phyloP scores from a whole-genome alignment of 139 green algal genomes.

The Chlorokybus atmophyticus region DNA sequence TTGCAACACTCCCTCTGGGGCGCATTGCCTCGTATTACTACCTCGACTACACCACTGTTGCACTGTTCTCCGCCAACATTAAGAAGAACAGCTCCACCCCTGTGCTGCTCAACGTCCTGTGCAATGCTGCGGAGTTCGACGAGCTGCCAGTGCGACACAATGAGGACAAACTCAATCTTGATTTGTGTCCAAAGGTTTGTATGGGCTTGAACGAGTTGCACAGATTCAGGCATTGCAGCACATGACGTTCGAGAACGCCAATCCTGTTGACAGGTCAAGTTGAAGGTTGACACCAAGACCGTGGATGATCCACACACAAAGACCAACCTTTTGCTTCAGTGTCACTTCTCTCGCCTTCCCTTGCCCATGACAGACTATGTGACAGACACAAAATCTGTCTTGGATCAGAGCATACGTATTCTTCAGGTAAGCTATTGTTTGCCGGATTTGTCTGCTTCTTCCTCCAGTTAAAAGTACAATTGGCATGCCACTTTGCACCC shows the following conservation, averaged over 20 bases:
- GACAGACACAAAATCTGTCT: constrained; percentile 77
- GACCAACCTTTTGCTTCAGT: constrained; percentile 74
- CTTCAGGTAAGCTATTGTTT: too few relatives aligned
- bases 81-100: constrained; percentile 36
- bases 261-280: too few relatives aligned
- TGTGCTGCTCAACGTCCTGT: constrained; percentile 55
- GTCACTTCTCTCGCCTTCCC: constrained; percentile 61
- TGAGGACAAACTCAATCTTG: constrained; percentile 85
- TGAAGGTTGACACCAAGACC: constrained; percentile 39
- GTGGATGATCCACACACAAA: constrained; percentile 89
- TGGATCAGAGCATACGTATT: constrained; percentile 83
- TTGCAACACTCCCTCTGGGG: constrained; percentile 49
- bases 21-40: constrained; percentile 88
- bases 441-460: too few relatives aligned
- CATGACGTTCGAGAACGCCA: neutral
- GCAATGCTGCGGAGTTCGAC: constrained; percentile 72
- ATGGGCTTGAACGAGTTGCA: constrained; percentile 37
- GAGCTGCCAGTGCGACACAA: constrained; percentile 96
- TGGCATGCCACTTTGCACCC: too few relatives aligned
- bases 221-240: constrained; percentile 3
- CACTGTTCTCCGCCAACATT: constrained; percentile 49
- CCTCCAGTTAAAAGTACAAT: too few relatives aligned
- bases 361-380: constrained; percentile 88
- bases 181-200: constrained; percentile 43
- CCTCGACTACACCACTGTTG: constrained; percentile 73